These are phyloP conservation scores for Penicillium argentinense DNA, from an alignment of 495 filamentous ascomycete species.

Conservation along the genomic window DNA sequence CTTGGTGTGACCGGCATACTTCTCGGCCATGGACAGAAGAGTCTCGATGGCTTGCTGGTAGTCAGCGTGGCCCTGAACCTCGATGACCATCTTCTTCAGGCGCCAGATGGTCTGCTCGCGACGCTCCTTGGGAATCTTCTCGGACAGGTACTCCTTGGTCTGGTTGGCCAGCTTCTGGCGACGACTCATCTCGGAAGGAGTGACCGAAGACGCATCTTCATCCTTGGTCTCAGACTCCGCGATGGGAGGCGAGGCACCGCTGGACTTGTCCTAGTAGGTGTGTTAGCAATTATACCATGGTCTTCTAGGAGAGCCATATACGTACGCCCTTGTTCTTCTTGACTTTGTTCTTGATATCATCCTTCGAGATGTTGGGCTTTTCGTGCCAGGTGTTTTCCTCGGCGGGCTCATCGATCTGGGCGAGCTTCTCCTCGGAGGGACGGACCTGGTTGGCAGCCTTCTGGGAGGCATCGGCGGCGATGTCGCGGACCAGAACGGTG, in stretches of 20 bases:
- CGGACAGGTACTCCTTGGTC: conserved; percentile 68
- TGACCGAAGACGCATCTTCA: conserved; percentile 10
- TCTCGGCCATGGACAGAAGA: conserved; percentile 77
- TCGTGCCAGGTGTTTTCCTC: conserved; percentile 95
- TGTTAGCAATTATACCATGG: conserved; percentile 9
- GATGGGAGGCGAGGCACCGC: conserved; percentile 8
- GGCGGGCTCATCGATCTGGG: conserved; percentile 77
- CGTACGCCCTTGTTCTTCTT: conserved; percentile 62
- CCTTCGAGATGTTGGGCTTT: conserved; percentile 72
- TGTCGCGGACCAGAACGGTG: conserved; percentile 77
- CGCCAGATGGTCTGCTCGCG: conserved; percentile 91
- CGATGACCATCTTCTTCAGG: conserved; percentile 96
- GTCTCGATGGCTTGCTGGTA: conserved; percentile 89
- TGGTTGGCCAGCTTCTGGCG: conserved; percentile 39
- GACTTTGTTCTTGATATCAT: conserved; percentile 65
- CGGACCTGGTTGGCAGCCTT: conserved; percentile 77
- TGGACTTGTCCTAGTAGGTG: conserved; percentile 16
- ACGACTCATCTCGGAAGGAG: conserved; percentile 23
- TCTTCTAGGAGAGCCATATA: not conserved
- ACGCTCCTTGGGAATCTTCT: conserved; percentile 90
- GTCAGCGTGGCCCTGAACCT: conserved; percentile 90
- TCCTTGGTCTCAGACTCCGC: conserved; percentile 6
- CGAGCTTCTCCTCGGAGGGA: conserved; percentile 75
- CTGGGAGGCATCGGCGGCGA: conserved; percentile 83
- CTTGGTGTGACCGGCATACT: conserved; percentile 77